Evolutionary conservation across 805 yeast genomes (phyloP), one percentile per base, ranked within the genome.

Genomic region (Candida loeiensis): DNA sequence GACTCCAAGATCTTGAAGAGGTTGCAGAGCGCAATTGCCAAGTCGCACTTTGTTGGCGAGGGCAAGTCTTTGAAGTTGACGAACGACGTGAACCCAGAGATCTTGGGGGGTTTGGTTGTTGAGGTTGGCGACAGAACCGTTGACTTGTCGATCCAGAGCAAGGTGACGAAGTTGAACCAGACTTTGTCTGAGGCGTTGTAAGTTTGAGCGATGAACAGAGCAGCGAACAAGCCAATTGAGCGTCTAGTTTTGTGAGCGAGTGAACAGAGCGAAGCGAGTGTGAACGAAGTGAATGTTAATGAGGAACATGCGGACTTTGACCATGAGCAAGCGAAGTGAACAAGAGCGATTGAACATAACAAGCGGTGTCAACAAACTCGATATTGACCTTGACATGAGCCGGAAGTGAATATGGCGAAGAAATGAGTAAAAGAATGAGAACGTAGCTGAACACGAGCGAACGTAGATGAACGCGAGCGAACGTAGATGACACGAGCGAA

Each of bases 61-160:
- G 91, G 87, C 56, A 85, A 90, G 77, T 79, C 91, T 55, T 79
- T 93, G 66, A 83, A 84, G 74, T 73, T 93, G 55, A 70, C 79
- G 54, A 91, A 89, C 76, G 74, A 74, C 50, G 85, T 91, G 48
- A 81, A 88, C 73, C 87, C 96, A 49, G 93, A 85, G 50, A 86
- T 93, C 62, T 76, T 86, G 64, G 99, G 99, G 61, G 99, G 99
- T 58, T 79, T 93, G 64, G 73, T 93, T 54, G 95, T 93, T 45
- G 96, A 90, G 71, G 87, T 93, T 56, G 96, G 91, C 60, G 99
- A 91, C 74, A 87, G 84, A 69, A 90, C 98, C 48, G 96, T 89
- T 56, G 99, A 93, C 71, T 77, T 91, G 65, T 83, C 95, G 45
- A 79, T 93, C 53, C 75, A 90, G 45, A 67, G 85, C 61, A 89